Evolutionary conservation across 2,329 filamentous ascomycete species (phyloP).

Genomic region (Alternaria ventricosa): DNA sequence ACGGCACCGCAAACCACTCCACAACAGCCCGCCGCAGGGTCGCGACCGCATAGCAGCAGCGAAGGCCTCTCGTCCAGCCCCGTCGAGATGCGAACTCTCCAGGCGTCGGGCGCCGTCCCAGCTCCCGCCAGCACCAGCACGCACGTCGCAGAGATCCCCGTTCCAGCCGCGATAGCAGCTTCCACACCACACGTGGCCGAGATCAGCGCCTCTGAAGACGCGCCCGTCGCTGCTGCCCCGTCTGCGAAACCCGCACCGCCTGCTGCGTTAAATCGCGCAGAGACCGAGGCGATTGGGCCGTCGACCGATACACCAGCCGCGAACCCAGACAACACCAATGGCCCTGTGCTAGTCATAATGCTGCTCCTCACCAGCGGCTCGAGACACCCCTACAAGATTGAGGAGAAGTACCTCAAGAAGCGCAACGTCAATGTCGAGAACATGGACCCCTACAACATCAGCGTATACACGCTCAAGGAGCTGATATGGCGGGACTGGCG

Average conservation of each 20-base stretch:
- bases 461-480: constrained; percentile 92
- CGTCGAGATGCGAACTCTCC: constrained; percentile 46
- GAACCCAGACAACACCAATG: constrained; percentile 47
- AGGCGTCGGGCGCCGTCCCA: constrained; percentile 25
- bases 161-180: constrained; percentile 18
- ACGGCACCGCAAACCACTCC: constrained; percentile 33
- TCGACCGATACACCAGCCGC: constrained; percentile 53
- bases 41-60: constrained; percentile 32
- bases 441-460: constrained; percentile 84
- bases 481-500: constrained; percentile 93
- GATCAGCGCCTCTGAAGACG: constrained; percentile 13
- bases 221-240: constrained; percentile 19
- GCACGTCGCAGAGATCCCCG: constrained; percentile 23
- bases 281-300: constrained; percentile 57
- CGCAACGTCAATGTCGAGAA: constrained; percentile 79
- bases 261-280: constrained; percentile 39
- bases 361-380: constrained; percentile 82
- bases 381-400: constrained; percentile 87
- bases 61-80: constrained; percentile 33
- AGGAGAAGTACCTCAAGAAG: constrained; percentile 83
- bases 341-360: constrained; percentile 72
- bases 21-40: constrained; percentile 25
- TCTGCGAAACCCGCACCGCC: constrained; percentile 33
- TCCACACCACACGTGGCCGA: constrained; percentile 19
- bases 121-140: constrained; percentile 21